phyloP scores from a whole-genome alignment of 192 early-diverging fungal genomes.

The Rhizophagus sp. region DNA sequence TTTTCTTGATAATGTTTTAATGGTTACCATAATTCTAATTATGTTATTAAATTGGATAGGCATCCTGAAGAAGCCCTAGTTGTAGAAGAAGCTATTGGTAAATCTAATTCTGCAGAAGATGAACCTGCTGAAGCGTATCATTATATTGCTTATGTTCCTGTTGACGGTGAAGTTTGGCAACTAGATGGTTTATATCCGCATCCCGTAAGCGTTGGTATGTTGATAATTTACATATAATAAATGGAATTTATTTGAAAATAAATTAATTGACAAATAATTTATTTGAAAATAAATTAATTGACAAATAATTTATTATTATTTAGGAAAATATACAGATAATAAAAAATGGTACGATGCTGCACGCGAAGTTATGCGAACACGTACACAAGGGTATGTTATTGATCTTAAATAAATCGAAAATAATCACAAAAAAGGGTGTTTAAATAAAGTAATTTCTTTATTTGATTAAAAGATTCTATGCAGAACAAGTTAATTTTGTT shows the following conservation, averaged over 20 bases:
- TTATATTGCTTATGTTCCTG: slow-evolving; percentile 24
- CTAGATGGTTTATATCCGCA: slow-evolving; percentile 13
- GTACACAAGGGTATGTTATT: neutral
- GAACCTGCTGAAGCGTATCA: neutral
- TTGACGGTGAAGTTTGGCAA: slow-evolving; percentile 22
- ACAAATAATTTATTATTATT: slow-evolving; percentile 4
- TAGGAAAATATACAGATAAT: slow-evolving; percentile 10
- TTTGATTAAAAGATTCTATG: slow-evolving; percentile 4
- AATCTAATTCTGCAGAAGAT: neutral
- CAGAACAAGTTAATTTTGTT: slow-evolving; percentile 52
- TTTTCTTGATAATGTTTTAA: neutral
- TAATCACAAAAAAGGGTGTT: neutral
- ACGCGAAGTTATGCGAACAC: neutral
- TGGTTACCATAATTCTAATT: neutral
- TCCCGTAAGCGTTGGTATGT: slow-evolving; percentile 51
- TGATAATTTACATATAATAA: no score
- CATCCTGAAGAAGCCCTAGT: slow-evolving; percentile 6
- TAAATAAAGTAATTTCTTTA: neutral
- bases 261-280: neutral
- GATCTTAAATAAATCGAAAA: neutral
- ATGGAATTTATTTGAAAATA: neutral
- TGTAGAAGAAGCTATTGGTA: slow-evolving; percentile 4
- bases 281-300: neutral
- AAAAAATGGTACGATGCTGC: slow-evolving; percentile 25
- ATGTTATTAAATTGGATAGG: neutral